phyloP scores from a whole-genome alignment of 768 basidiomycete genomes.

The Paxillus rubicundulus region DNA sequence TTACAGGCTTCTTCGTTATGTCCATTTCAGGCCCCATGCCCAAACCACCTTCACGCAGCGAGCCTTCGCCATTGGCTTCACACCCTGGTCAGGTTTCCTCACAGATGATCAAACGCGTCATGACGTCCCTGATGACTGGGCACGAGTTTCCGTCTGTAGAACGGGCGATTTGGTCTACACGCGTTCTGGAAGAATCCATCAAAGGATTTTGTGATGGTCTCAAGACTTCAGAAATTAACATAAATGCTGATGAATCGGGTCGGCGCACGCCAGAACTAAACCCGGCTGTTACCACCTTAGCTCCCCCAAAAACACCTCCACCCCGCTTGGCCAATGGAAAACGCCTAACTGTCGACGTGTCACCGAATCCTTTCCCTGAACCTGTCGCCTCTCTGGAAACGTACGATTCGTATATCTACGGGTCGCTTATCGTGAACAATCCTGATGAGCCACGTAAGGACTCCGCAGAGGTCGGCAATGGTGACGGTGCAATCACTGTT shows the following conservation, averaged over 20 bases:
- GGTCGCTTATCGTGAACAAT: conserved; percentile 53
- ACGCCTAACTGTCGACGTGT: conserved; percentile 41
- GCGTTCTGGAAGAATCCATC: conserved; percentile 66
- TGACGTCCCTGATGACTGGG: conserved; percentile 64
- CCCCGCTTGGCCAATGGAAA: conserved; percentile 34
- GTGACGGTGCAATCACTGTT: conserved; percentile 45
- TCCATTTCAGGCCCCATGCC: conserved; percentile 39
- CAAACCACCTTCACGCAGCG: conserved; percentile 13
- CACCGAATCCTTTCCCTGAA: conserved; percentile 68
- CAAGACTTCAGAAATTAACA: conserved; percentile 15
- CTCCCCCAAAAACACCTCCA: conserved; percentile 53
- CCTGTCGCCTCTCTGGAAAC: conserved; percentile 60
- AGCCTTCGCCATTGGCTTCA: conserved; percentile 46
- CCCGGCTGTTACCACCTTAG: conserved; percentile 26
- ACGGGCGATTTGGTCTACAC: conserved; percentile 64
- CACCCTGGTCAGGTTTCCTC: conserved; percentile 61
- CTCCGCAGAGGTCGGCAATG: conserved; percentile 5
- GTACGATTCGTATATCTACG: conserved; percentile 60
- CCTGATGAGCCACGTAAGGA: conserved; percentile 30
- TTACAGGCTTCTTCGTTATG: conserved; percentile 91
- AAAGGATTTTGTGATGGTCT: conserved; percentile 71
- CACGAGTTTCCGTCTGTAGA: conserved; percentile 75
- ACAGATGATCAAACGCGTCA: conserved; percentile 67
- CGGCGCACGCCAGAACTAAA: conserved; percentile 44
- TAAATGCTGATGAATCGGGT: conserved; percentile 24